A percentile compares a stretch with the other conserved stretches of the same genome.
phyloP scores from a whole-genome alignment of 495 filamentous ascomycete genomes.

The Penicillium steckii region DNA sequence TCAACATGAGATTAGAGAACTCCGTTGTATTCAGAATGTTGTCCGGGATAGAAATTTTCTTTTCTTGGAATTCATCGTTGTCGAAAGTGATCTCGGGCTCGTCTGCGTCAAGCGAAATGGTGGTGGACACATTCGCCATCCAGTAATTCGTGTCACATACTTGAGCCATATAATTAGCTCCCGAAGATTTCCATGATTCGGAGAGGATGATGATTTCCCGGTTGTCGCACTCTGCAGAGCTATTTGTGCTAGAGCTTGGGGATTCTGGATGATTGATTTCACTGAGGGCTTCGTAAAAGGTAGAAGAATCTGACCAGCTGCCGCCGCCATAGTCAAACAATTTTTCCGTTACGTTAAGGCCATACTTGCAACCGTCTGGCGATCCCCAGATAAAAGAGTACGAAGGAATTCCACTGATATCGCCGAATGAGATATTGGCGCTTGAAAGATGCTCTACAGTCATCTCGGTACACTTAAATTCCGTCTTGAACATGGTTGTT shows the following conservation, averaged over 20 bases:
- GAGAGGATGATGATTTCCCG: constrained; percentile 15
- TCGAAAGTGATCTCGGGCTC: constrained; percentile 27
- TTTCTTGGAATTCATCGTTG: constrained; percentile 13
- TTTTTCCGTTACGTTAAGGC: neutral
- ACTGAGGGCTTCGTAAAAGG: constrained; percentile 3
- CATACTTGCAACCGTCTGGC: constrained; percentile 15
- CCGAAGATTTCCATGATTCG: constrained; percentile 13
- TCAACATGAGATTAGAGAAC: constrained; percentile 9
- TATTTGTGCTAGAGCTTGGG: neutral
- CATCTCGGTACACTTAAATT: constrained; percentile 28
- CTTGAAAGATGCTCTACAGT: neutral
- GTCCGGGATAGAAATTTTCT: constrained; percentile 13
- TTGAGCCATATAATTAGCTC: constrained; percentile 4
- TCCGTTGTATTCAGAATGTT: constrained; percentile 19
- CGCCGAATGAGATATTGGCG: neutral
- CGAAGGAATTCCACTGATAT: neutral
- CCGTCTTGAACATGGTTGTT: constrained; percentile 32
- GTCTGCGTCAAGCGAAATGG: constrained; percentile 10
- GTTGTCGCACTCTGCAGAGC: constrained; percentile 7
- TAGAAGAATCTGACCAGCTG: constrained; percentile 21
- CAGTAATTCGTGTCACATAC: constrained; percentile 30
- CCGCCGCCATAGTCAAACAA: constrained; percentile 17
- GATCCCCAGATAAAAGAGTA: constrained; percentile 15
- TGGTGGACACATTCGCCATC: constrained; percentile 28
- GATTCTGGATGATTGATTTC: neutral